Evolutionary conservation across 441 rosid genomes (phyloP), one percentile per base, ranked within the genome.

Genomic region (Adansonia rubrostipa): DNA sequence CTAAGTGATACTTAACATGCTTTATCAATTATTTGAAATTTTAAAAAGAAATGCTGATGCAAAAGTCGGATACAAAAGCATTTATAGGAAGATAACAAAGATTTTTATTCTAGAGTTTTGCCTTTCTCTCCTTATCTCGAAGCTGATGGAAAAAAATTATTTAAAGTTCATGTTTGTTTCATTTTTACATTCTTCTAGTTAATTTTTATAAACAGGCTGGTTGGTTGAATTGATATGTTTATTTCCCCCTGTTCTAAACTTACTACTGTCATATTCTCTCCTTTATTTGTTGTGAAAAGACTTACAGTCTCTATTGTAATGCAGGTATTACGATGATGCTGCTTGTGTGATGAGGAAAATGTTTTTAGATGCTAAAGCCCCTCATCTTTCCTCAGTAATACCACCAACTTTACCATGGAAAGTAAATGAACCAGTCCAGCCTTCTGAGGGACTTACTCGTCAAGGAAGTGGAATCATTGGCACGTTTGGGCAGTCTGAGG

Each of bases 401-500:
- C 98, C 99, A 36, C 99, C 99, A 56, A 86, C 79, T 69, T 89
- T 97, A 80, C 99, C 99, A 20, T 97, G 99, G 99, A 97, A 95
- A 84, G 86, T 88, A 75, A 93, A 92, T 80, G 98, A 95, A 87
- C 88, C 90, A 77, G 90, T 89, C 78, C 96, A 89, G 82, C 87
- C 95, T 77, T 86, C 91, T 69, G 99, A 97, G 82, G 99, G 98
- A 79, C 88, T 92, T 79, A 95, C 98, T 78, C 98, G 98, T 68
- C 99, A 97, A 60, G 99, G 99, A 83, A 97, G 99, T 88, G 99
- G 99, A 80, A 92, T 95, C 74, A 92, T 93, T 81, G 99, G 98
- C 81, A 85, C 91, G 75, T 97, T 92, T 89, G 99, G 98, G 85
- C 98, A 95, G 85, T 86, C 94, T 58, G 99, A 95, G 88, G 99